phyloP scores from a whole-genome alignment of 1,284 basidiomycete species.

The Cryptococcus sp. region DNA sequence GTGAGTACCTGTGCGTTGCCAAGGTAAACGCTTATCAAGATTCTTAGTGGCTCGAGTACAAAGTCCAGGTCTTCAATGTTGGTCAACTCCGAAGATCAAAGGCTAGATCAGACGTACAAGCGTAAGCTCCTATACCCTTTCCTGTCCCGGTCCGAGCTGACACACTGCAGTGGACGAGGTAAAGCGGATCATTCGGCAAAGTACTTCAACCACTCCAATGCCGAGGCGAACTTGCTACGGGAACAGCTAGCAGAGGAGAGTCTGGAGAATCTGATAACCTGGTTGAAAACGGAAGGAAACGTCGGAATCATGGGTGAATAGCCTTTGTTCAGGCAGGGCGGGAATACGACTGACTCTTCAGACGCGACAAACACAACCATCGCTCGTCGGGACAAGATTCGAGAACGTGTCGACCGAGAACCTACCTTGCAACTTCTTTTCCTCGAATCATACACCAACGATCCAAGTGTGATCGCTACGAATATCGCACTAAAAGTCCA shows the following conservation, averaged over 20 bases:
- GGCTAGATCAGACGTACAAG: conserved; percentile 68
- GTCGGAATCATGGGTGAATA: conserved; percentile 89
- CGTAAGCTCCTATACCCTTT: conserved; percentile 50
- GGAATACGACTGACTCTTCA: conserved; percentile 34
- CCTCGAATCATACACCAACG: conserved; percentile 90
- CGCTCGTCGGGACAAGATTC: conserved; percentile 72
- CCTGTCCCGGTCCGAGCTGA: background rate
- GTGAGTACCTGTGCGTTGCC: conserved; percentile 45
- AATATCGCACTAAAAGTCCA: conserved; percentile 95
- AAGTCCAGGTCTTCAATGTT: conserved; percentile 98
- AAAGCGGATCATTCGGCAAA: conserved; percentile 81
- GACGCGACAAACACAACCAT: conserved; percentile 92
- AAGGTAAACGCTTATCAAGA: background rate
- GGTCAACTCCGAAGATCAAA: conserved; percentile 88
- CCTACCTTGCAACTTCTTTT: conserved; percentile 88
- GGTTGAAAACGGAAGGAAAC: conserved; percentile 94
- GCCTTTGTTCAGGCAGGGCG: background rate
- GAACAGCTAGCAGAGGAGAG: conserved; percentile 87
- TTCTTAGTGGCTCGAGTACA: conserved; percentile 91
- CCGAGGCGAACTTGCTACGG: conserved; percentile 68
- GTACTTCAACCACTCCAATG: conserved; percentile 88
- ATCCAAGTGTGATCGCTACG: conserved; percentile 86
- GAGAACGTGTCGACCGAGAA: conserved; percentile 77
- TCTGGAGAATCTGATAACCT: conserved; percentile 88
- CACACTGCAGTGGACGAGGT: conserved; percentile 20